phyloP scores from a whole-genome alignment of 2,329 filamentous ascomycete genomes.

The Exophiala lecanii-corni region DNA sequence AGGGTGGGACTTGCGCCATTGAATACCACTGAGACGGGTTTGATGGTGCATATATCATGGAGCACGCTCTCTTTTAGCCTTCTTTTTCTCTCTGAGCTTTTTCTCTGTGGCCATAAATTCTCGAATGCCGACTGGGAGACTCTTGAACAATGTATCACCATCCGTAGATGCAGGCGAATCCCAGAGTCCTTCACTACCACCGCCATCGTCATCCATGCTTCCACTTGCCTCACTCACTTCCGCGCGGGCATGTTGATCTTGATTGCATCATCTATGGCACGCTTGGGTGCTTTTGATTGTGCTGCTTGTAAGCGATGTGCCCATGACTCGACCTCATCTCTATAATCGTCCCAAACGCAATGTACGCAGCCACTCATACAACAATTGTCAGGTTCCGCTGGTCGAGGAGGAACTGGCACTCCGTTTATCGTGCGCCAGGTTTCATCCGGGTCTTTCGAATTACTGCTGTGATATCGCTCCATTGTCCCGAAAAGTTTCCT shows the following conservation, averaged over 20 bases:
- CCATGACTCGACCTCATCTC: conserved; percentile 92
- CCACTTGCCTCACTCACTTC: conserved; percentile 47
- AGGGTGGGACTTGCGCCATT: too few species aligned
- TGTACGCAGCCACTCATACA: conserved; percentile 99
- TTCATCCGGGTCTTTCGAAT: conserved; percentile 43
- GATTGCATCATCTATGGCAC: conserved; percentile 20
- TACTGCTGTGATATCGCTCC: conserved; percentile 64
- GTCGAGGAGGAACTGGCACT: conserved; percentile 74
- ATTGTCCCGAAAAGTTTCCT: conserved; percentile 79
- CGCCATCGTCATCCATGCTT: conserved; percentile 77
- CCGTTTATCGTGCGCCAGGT: conserved; percentile 63
- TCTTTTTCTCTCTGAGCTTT: conserved; percentile 71
- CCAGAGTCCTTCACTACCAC: conserved; percentile 69
- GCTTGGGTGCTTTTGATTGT: conserved; percentile 35
- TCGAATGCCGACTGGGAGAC: conserved; percentile 83
- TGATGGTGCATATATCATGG: too few species aligned
- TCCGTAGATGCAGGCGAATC: conserved; percentile 33
- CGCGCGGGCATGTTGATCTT: conserved; percentile 28
- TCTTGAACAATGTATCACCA: conserved; percentile 60
- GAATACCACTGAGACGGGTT: too few species aligned
- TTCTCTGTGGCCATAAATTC: conserved; percentile 99
- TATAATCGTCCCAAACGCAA: conserved; percentile 89
- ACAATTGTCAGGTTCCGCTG: conserved; percentile 92
- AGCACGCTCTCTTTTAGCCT: conserved; percentile 51
- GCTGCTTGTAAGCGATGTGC: conserved; percentile 62